phyloP scores from a whole-genome alignment of 371 early-diverging fungal genomes.

The Mucor racemosus region DNA sequence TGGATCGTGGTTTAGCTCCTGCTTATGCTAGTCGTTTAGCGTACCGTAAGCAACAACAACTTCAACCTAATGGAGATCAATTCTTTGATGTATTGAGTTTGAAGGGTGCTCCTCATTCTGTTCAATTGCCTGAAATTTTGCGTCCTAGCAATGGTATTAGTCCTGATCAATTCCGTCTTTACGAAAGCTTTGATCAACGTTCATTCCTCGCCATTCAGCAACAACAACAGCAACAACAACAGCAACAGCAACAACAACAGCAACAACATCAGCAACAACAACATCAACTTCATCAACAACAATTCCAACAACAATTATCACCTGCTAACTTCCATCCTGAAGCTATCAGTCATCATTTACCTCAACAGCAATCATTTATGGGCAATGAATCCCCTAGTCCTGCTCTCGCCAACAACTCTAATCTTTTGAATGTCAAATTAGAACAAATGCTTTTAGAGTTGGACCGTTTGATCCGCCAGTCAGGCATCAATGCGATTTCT shows the following conservation, averaged over 20 bases:
- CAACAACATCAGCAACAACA: conserved; percentile 14
- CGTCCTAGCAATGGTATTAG: conserved; percentile 77
- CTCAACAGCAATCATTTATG: conserved; percentile 16
- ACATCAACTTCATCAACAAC: conserved; percentile 7
- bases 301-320: conserved; percentile 23
- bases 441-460: conserved; percentile 72
- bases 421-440: conserved; percentile 62
- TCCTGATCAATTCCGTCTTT: conserved; percentile 60
- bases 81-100: conserved; percentile 85
- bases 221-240: conserved; percentile 22
- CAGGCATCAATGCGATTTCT: conserved; percentile 56
- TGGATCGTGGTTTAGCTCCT: conserved; percentile 77
- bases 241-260: conserved; percentile 12
- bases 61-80: conserved; percentile 65
- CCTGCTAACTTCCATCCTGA: conserved; percentile 45
- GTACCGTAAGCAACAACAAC: conserved; percentile 70
- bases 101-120: conserved; percentile 73
- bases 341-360: conserved; percentile 2
- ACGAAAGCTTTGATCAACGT: conserved; percentile 31
- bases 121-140: conserved; percentile 83
- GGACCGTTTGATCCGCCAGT: conserved; percentile 69
- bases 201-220: conserved; percentile 25
- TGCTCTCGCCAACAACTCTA: conserved; percentile 20
- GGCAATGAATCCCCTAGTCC: conserved; percentile 24
- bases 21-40: conserved; percentile 77